Conservation (phyloP, 352 stramenopile genomes). For the Globisporangium cederbergense region DNA sequence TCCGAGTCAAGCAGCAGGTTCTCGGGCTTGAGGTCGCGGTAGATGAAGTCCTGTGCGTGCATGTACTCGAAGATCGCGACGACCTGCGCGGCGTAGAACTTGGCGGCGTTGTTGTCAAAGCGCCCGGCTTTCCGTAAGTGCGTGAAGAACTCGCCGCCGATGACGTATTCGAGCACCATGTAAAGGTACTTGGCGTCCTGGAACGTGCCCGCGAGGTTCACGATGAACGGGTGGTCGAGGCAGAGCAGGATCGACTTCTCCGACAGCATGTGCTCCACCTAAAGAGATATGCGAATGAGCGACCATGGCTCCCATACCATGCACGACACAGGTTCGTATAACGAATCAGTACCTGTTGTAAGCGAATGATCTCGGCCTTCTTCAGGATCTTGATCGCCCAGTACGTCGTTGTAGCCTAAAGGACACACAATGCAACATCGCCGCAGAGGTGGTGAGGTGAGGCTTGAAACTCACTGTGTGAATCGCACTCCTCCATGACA, state of each 20-base stretch:
- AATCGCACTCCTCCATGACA: too few relatives aligned
- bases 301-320: not conserved
- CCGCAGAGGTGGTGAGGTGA: too few relatives aligned
- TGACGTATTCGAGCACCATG: slow-evolving; percentile 97
- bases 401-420: slow-evolving; percentile 82
- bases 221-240: slow-evolving; percentile 95
- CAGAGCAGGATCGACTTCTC: slow-evolving; percentile 95
- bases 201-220: slow-evolving; percentile 93
- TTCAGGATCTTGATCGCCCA: slow-evolving; percentile 98
- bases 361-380: slow-evolving; percentile 94
- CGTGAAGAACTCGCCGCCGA: slow-evolving; percentile 97
- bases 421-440: not conserved
- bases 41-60: slow-evolving; percentile 95
- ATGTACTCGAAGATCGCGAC: slow-evolving; percentile 97
- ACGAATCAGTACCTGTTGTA: slow-evolving; percentile 80
- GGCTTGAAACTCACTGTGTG: too few relatives aligned
- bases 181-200: slow-evolving; percentile 96
- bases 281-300: not conserved
- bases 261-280: slow-evolving; percentile 96
- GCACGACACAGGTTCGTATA: too few relatives aligned
- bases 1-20: slow-evolving; percentile 94
- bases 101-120: slow-evolving; percentile 91
- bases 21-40: slow-evolving; percentile 95
- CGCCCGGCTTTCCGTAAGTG: slow-evolving; percentile 92
- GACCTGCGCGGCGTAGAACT: slow-evolving; percentile 94